These are phyloP conservation scores for Penicillium herquei DNA, from an alignment of 495 filamentous ascomycete genomes.

Conservation along the genomic window DNA sequence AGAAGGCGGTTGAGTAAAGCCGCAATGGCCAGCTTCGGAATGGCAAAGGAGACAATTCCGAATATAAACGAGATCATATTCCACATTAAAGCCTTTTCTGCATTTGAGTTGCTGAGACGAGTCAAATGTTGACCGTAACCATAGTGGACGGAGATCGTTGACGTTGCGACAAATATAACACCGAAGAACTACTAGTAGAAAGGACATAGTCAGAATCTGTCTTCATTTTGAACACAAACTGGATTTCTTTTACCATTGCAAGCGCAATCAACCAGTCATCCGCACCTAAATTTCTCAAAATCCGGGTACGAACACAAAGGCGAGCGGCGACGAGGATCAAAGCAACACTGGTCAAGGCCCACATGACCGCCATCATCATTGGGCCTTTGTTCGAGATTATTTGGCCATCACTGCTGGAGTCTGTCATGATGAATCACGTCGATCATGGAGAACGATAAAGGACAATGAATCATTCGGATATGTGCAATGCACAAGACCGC, in stretches of 20 bases:
- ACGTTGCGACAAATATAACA: slow-evolving; percentile 20
- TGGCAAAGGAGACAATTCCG: slow-evolving; percentile 26
- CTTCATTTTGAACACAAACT: no score
- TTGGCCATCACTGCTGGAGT: no score
- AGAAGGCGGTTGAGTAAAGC: slow-evolving; percentile 27
- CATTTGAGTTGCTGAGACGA: slow-evolving; percentile 1
- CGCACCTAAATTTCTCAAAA: slow-evolving; percentile 43
- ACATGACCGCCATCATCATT: slow-evolving; percentile 41
- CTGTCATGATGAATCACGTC: no score
- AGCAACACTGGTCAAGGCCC: slow-evolving; percentile 35
- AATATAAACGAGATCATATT: slow-evolving; percentile 24
- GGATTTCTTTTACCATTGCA: slow-evolving; percentile 47
- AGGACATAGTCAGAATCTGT: no score
- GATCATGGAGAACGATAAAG: no score
- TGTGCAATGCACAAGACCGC: no score
- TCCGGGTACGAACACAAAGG: slow-evolving; percentile 44
- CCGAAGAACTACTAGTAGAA: no score
- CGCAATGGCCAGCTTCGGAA: slow-evolving; percentile 30
- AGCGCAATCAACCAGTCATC: slow-evolving; percentile 53
- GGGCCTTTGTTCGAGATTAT: slow-evolving; percentile 44
- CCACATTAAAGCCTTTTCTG: slow-evolving; percentile 21
- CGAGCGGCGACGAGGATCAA: slow-evolving; percentile 35
- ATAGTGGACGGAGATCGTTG: slow-evolving; percentile 15
- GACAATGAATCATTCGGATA: no score
- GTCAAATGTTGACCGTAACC: slow-evolving; percentile 23